These are phyloP conservation scores for Nicotiana knightiana DNA, from an alignment of 257 asterid species.

Conservation along the genomic window DNA sequence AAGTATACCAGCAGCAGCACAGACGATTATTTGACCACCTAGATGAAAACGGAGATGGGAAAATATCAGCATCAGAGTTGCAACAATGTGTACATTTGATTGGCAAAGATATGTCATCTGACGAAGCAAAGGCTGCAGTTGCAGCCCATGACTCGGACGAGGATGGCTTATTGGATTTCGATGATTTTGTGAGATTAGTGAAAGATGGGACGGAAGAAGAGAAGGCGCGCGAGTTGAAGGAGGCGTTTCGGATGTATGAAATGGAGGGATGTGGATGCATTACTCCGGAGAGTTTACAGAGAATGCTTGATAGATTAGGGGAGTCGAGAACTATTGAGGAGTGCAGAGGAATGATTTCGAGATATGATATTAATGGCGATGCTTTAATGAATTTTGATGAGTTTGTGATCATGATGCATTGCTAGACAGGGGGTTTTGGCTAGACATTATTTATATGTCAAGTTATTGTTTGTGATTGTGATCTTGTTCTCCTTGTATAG, in stretches of 20 bases:
- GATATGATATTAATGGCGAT: conserved; percentile 59
- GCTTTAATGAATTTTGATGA: conserved; percentile 60
- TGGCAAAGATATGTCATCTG: conserved; percentile 28
- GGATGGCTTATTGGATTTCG: conserved; percentile 44
- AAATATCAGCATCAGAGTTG: conserved; percentile 27
- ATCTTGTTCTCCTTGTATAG: no score
- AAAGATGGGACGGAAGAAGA: conserved; percentile 55
- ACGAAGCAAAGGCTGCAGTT: conserved; percentile 35
- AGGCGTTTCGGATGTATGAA: conserved; percentile 58
- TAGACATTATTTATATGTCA: background rate
- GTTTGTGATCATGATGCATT: conserved; percentile 59
- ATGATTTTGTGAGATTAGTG: conserved; percentile 40
- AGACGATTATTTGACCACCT: conserved; percentile 23
- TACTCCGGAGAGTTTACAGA: conserved; percentile 50
- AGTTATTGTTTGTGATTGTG: background rate
- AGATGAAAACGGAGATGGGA: conserved; percentile 27
- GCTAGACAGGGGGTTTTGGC: background rate
- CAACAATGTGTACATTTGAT: conserved; percentile 14
- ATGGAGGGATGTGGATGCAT: conserved; percentile 48
- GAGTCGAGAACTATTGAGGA: conserved; percentile 38
- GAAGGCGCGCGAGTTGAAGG: conserved; percentile 34
- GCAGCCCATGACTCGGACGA: conserved; percentile 35
- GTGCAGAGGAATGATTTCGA: conserved; percentile 45
- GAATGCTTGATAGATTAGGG: conserved; percentile 53
- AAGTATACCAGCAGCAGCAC: conserved; percentile 13